These are phyloP conservation scores for Penicillium mononematosum DNA, from an alignment of 495 filamentous ascomycete species.

Conservation along the genomic window DNA sequence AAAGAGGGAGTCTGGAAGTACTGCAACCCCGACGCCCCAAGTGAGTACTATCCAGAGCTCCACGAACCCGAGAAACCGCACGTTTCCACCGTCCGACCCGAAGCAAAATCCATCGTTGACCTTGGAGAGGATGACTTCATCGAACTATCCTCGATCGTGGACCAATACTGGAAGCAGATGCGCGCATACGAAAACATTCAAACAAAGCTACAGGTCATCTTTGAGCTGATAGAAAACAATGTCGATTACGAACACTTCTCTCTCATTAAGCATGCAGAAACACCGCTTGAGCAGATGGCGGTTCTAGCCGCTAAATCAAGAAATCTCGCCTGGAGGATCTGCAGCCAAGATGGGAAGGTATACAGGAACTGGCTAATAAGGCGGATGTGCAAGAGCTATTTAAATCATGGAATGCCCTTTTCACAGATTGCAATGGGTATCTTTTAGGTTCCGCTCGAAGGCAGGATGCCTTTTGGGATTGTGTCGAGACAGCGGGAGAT, in stretches of 20 bases:
- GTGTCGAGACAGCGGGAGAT: not conserved
- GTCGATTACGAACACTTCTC: not conserved
- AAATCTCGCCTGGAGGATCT: not conserved
- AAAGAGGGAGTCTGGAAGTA: not conserved
- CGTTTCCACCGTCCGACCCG: not conserved
- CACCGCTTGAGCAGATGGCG: not conserved
- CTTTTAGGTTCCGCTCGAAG: not conserved
- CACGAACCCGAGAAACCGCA: not conserved
- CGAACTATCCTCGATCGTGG: not conserved
- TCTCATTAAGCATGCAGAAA: not conserved
- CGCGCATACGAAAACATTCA: not conserved
- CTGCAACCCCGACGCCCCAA: not conserved
- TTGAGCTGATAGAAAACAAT: not conserved
- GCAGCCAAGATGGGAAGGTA: not conserved
- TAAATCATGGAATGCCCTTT: not conserved
- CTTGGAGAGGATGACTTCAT: not conserved
- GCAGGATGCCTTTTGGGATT: not conserved
- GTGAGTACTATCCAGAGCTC: not conserved
- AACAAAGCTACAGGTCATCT: not conserved
- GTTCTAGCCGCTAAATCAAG: not conserved
- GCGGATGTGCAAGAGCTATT: not conserved
- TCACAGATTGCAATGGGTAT: not conserved
- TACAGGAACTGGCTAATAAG: not conserved
- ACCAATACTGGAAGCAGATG: constrained; percentile 1
- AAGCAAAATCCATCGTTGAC: not conserved